Conservation (phyloP, 768 basidiomycete species). For the Podaxis pistillaris region DNA sequence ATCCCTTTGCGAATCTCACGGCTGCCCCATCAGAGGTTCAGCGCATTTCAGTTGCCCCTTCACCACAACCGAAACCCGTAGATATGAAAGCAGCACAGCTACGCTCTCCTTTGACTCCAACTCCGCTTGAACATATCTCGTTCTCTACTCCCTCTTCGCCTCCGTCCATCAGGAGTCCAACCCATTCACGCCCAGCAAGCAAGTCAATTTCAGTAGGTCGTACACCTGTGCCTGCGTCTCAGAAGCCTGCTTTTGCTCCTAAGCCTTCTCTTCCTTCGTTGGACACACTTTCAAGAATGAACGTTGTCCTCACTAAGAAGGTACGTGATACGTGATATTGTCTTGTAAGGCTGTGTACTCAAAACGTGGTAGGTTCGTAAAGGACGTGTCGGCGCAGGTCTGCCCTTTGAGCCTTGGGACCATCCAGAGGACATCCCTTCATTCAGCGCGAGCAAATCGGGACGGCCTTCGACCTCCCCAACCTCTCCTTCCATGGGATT, state of each 20-base stretch:
- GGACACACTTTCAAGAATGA: conserved; percentile 48
- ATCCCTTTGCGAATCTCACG: conserved; percentile 69
- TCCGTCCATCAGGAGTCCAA: conserved; percentile 4
- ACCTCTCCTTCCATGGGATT: not conserved
- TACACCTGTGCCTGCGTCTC: conserved; percentile 33
- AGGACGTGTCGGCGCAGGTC: conserved; percentile 48
- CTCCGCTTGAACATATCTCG: conserved; percentile 7
- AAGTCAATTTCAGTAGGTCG: conserved; percentile 2
- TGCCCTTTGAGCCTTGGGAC: conserved; percentile 58
- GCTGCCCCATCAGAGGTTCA: conserved; percentile 20
- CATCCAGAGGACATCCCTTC: conserved; percentile 21
- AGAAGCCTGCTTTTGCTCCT: conserved; percentile 45
- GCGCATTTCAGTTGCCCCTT: conserved; percentile 18
- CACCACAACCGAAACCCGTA: conserved; percentile 15
- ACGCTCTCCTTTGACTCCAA: conserved; percentile 29
- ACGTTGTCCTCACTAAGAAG: conserved; percentile 44
- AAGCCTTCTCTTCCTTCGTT: conserved; percentile 54
- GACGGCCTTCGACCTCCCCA: not conserved
- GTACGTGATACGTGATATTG: conserved; percentile 25
- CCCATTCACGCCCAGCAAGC: conserved; percentile 6
- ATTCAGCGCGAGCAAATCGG: not conserved
- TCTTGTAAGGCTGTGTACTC: conserved; percentile 8
- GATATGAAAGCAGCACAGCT: conserved; percentile 16
- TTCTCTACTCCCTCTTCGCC: conserved; percentile 10
- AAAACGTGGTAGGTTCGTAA: conserved; percentile 39